These are phyloP conservation scores for Hyaloscypha variabilis DNA, from an alignment of 495 filamentous ascomycete species.

Conservation along the genomic window DNA sequence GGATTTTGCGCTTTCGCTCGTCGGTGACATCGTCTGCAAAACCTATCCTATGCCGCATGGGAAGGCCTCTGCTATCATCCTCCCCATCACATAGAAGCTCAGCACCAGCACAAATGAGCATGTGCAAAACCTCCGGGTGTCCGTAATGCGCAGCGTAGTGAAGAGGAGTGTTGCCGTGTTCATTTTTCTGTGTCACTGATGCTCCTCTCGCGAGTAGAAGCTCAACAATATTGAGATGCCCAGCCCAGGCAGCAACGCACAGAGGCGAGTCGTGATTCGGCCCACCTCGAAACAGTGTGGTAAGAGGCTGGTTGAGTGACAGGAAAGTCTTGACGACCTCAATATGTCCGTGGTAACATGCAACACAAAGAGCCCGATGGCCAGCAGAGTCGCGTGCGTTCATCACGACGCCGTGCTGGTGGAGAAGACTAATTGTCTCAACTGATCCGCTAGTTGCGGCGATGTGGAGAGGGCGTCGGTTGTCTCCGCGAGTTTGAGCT, in stretches of 20 bases:
- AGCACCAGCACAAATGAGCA: slow-evolving; percentile 27
- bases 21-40: not conserved
- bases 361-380: slow-evolving; percentile 41
- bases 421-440: not conserved
- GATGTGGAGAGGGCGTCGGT: slow-evolving; percentile 44
- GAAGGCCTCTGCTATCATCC: not conserved
- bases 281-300: too few species aligned
- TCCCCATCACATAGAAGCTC: not conserved
- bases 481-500: slow-evolving; percentile 34
- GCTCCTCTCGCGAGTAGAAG: slow-evolving; percentile 42
- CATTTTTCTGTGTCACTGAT: slow-evolving; percentile 43
- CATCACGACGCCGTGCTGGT: slow-evolving; percentile 38
- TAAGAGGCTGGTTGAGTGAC: not conserved
- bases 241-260: slow-evolving; percentile 3
- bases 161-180: slow-evolving; percentile 42
- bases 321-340: slow-evolving; percentile 2
- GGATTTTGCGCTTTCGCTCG: not conserved
- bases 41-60: not conserved
- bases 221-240: slow-evolving; percentile 35
- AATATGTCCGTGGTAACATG: slow-evolving; percentile 4
- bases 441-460: slow-evolving; percentile 32
- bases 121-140: slow-evolving; percentile 38
- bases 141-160: slow-evolving; percentile 46
- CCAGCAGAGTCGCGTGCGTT: slow-evolving; percentile 42
- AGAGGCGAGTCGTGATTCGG: not conserved